These are phyloP conservation scores for Dianthus caryophyllus DNA, from an alignment of 148 eudicot genomes.

Conservation along the genomic window DNA sequence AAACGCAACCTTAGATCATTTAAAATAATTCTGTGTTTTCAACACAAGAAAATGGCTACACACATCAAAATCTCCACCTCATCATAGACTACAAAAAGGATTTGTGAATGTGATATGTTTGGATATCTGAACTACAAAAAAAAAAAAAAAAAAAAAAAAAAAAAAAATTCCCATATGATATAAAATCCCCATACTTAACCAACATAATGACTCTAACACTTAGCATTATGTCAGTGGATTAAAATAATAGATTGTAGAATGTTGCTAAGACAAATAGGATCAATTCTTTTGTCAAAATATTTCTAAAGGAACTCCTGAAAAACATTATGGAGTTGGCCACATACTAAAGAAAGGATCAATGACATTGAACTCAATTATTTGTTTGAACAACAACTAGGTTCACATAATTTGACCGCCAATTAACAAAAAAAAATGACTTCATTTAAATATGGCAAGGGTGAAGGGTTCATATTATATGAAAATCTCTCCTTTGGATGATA, in stretches of 20 bases:
- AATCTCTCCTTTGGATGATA: too few relatives aligned
- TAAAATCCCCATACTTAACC: background rate
- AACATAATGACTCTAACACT: background rate
- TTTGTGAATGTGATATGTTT: constrained; percentile 6
- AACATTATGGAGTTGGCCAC: constrained; percentile 5
- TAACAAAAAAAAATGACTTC: background rate
- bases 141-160: background rate
- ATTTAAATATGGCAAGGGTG: too few relatives aligned
- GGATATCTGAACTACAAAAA: too few relatives aligned
- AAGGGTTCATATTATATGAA: too few relatives aligned
- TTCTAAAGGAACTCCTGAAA: constrained; percentile 17
- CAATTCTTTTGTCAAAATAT: background rate
- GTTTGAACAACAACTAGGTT: background rate
- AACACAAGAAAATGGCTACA: too few relatives aligned
- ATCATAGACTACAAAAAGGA: background rate
- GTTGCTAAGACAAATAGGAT: constrained; percentile 4
- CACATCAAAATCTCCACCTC: too few relatives aligned
- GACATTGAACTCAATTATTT: constrained; percentile 12
- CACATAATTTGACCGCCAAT: constrained; percentile 6
- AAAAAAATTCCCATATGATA: background rate
- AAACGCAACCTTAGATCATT: too few relatives aligned
- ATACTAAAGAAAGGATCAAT: background rate
- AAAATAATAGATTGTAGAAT: background rate
- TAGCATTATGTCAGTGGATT: background rate
- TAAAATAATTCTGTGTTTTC: too few relatives aligned